Evolutionary conservation across 305 asterid genomes (phyloP).

Genomic region (Fraxinus sp.): DNA sequence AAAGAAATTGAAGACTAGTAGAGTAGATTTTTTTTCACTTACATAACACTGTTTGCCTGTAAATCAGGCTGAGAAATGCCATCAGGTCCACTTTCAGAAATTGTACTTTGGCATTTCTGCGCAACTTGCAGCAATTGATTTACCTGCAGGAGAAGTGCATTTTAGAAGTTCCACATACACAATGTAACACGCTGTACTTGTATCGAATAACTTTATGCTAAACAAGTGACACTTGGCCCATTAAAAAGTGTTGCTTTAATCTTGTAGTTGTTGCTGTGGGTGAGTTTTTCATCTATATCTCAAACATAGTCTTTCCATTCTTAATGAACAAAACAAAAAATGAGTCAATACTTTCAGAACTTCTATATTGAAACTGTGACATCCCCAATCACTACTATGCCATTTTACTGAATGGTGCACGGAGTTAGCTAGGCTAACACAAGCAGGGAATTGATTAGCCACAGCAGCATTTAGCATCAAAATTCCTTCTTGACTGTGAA

Average conservation of each 20-base stretch:
- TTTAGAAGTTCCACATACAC: conserved; percentile 14
- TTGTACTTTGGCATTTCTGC: conserved; percentile 83
- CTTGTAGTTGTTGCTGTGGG: not conserved
- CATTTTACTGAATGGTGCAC: not conserved
- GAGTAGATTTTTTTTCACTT: conserved; percentile 31
- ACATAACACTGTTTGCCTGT: conserved; percentile 86
- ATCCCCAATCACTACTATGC: not conserved
- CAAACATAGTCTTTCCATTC: not conserved
- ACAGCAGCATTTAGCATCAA: not conserved
- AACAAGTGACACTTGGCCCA: not conserved
- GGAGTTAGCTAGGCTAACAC: not conserved
- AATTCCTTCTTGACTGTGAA: not conserved
- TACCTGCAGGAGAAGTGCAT: conserved; percentile 51
- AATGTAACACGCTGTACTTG: not conserved
- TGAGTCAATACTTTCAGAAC: not conserved
- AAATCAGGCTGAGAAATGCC: conserved; percentile 82
- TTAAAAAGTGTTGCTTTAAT: not conserved
- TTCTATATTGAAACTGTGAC: not conserved
- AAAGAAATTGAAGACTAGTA: not conserved
- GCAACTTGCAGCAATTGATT: conserved; percentile 90
- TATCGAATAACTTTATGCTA: not conserved
- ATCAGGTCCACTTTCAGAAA: conserved; percentile 82
- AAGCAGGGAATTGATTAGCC: not conserved
- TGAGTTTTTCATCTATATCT: not conserved
- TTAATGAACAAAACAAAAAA: not conserved